Evolutionary conservation across 116 monocot species (phyloP).

Genomic region (Thalassia testudinum): DNA sequence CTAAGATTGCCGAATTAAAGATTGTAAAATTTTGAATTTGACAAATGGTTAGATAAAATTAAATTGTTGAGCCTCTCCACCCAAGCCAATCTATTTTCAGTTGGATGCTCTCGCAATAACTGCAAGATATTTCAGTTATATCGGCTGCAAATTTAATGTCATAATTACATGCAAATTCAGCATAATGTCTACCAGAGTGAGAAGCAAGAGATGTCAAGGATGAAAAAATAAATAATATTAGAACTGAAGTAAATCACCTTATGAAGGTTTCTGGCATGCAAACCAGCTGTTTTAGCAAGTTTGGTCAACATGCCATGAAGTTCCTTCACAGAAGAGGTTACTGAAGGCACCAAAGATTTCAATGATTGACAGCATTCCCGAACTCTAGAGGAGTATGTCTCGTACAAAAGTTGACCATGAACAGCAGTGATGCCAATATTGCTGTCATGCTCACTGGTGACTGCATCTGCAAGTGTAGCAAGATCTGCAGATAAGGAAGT

Average conservation of each 20-base stretch:
- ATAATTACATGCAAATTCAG: no score
- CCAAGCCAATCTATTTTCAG: no score
- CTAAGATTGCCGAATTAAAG: no score
- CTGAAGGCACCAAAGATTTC: conserved; percentile 43
- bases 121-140: no score
- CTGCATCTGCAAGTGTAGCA: conserved; percentile 32
- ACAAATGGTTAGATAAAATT: no score
- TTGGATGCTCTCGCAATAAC: no score
- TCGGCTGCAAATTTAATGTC: no score
- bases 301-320: conserved; percentile 55
- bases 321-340: conserved; percentile 37
- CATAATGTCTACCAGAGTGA: no score
- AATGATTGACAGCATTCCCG: conserved; percentile 53
- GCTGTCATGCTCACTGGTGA: conserved; percentile 37
- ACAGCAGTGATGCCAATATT: conserved; percentile 24
- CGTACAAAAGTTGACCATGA: conserved; percentile 65
- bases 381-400: conserved; percentile 53
- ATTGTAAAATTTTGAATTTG: no score
- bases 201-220: no score
- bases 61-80: no score
- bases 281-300: conserved; percentile 63
- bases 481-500: conserved; percentile 53
- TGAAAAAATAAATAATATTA: no score
- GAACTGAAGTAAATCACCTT: conserved; percentile 38
- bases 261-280: conserved; percentile 88